A percentile compares a stretch with the other conserved stretches of the same genome.
phyloP scores from a whole-genome alignment of 139 green algal genomes.

The Chlorella vulgaris region DNA sequence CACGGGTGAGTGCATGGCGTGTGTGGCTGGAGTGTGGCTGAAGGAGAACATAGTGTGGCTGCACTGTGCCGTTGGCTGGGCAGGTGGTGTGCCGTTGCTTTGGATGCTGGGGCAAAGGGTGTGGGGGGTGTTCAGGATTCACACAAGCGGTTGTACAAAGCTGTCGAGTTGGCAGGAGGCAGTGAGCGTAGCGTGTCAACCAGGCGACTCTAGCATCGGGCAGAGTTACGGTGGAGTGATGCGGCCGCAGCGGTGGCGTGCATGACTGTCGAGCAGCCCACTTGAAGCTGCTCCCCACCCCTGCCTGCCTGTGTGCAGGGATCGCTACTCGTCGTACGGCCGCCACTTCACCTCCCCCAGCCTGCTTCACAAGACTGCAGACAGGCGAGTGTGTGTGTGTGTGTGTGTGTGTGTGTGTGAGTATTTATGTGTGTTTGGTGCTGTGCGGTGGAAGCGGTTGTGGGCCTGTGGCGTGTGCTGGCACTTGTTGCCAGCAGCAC shows the following conservation, averaged over 20 bases:
- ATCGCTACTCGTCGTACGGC: conserved; percentile 66
- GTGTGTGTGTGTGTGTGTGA: neutral
- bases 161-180: no score
- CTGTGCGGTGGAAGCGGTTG: neutral
- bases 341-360: conserved; percentile 61
- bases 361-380: conserved; percentile 26
- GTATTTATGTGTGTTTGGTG: neutral
- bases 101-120: no score
- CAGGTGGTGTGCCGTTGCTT: neutral
- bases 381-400: neutral
- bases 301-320: no score
- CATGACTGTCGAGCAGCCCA: no score
- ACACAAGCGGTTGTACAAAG: no score
- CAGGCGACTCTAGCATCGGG: no score
- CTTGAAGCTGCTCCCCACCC: no score
- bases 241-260: no score
- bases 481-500: neutral
- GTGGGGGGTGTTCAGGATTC: no score
- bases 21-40: neutral
- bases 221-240: no score
- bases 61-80: no score
- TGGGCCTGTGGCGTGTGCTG: neutral
- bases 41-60: neutral
- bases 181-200: no score
- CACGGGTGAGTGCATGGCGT: conserved; percentile 9